Conservation (phyloP, 2,329 filamentous ascomycete genomes). For the Talaromyces verruculosus region DNA sequence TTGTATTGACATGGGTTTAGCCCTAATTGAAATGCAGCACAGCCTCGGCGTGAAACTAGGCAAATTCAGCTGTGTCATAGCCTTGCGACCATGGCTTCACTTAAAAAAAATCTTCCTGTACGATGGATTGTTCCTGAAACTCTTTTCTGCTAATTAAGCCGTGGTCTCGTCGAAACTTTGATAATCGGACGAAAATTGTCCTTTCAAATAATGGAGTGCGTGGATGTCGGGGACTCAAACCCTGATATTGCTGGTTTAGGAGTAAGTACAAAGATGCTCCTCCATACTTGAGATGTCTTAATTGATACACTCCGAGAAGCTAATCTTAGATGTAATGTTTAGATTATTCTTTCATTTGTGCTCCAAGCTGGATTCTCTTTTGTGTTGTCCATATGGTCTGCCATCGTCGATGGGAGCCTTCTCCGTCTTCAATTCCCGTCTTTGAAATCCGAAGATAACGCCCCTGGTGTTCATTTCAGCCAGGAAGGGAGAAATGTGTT, state of each 20-base stretch:
- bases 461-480: neutral
- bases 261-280: neutral
- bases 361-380: conserved; percentile 8
- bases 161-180: neutral
- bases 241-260: conserved; percentile 13
- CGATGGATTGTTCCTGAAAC: neutral
- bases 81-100: neutral
- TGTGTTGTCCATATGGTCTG: conserved; percentile 1
- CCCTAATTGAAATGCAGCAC: neutral
- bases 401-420: neutral
- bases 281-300: neutral
- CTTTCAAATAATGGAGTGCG: conserved; percentile 1
- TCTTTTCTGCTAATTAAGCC: neutral
- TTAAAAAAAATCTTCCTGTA: neutral
- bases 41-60: neutral
- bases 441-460: neutral
- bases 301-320: neutral
- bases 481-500: neutral
- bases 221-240: conserved; percentile 2
- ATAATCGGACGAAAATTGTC: neutral
- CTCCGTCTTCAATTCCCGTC: neutral
- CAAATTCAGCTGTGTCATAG: neutral
- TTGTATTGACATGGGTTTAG: neutral
- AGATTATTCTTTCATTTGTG: conserved; percentile 14
- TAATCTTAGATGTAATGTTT: neutral